A percentile compares a stretch with the other conserved stretches of the same genome.
These are phyloP conservation scores for Chaetomiaceae sp. DNA, from an alignment of 2,329 filamentous ascomycete species.

Conservation along the genomic window DNA sequence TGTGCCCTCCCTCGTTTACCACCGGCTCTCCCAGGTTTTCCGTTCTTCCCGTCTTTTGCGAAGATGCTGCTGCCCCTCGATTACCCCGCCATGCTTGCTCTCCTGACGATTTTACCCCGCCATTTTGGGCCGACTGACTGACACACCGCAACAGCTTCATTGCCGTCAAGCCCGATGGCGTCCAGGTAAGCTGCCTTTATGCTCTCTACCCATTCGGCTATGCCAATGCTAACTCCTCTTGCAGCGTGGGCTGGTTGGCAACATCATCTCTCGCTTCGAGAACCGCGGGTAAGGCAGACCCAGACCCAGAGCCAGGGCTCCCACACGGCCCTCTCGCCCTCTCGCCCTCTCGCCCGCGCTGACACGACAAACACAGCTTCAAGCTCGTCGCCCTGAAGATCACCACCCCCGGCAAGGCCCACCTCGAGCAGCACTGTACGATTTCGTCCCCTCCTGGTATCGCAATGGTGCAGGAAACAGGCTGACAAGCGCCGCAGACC, in stretches of 20 bases:
- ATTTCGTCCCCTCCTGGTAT: constrained; percentile 19
- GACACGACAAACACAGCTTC: constrained; percentile 57
- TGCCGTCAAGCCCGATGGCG: constrained; percentile 99
- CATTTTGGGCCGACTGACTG: constrained; percentile 13
- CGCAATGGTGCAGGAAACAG: constrained; percentile 6
- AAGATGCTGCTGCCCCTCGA: constrained; percentile 20
- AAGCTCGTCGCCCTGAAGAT: constrained; percentile 99
- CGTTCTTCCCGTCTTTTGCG: constrained; percentile 10
- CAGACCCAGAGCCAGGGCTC: background rate
- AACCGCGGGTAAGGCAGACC: constrained; percentile 67
- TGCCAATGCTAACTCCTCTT: constrained; percentile 26
- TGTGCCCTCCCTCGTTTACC: constrained; percentile 21
- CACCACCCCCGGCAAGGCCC: constrained; percentile 78
- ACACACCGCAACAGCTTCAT: constrained; percentile 71
- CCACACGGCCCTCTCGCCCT: too few species aligned
- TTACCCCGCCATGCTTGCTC: constrained; percentile 21
- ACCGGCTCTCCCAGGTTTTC: constrained; percentile 9
- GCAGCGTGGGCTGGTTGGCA: constrained; percentile 93
- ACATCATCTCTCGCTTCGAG: constrained; percentile 98
- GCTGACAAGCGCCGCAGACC: constrained; percentile 50
- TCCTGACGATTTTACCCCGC: constrained; percentile 16
- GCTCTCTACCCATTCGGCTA: background rate
- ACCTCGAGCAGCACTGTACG: constrained; percentile 94
- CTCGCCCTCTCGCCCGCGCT: constrained; percentile 2
- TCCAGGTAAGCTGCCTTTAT: constrained; percentile 68